A percentile compares a stretch with the other conserved stretches of the same genome.
Evolutionary conservation across 2,329 filamentous ascomycete species (phyloP).

Genomic region (Rugonectria rugulosa): DNA sequence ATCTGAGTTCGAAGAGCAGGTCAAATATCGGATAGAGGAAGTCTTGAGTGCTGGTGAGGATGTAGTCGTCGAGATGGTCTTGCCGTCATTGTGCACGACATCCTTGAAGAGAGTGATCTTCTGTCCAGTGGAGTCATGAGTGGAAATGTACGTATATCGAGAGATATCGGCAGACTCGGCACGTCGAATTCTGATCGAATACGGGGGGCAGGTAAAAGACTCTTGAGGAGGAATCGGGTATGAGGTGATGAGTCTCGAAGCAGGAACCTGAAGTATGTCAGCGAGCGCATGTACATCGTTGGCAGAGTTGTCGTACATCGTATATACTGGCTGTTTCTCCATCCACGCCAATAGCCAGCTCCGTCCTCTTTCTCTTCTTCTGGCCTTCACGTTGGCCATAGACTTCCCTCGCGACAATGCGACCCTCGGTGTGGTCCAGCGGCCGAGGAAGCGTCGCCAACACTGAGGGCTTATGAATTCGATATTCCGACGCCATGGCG

Average conservation of each 20-base stretch:
- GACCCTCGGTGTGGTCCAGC: constrained; percentile 58
- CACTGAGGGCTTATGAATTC: constrained; percentile 70
- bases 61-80: constrained; percentile 59
- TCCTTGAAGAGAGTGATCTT: constrained; percentile 69
- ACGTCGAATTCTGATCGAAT: constrained; percentile 63
- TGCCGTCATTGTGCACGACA: constrained; percentile 57
- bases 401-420: constrained; percentile 67
- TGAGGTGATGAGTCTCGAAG: constrained; percentile 68
- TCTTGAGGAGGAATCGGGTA: constrained; percentile 73
- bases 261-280: constrained; percentile 57
- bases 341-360: constrained; percentile 69
- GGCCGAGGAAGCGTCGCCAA: constrained; percentile 66
- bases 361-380: constrained; percentile 69
- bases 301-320: constrained; percentile 62
- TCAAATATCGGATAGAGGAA: constrained; percentile 47
- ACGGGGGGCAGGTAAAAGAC: constrained; percentile 67
- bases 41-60: constrained; percentile 51
- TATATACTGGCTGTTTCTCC: constrained; percentile 72
- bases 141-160: constrained; percentile 69
- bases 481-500: constrained; percentile 65
- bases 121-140: constrained; percentile 54
- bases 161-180: constrained; percentile 56
- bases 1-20: constrained; percentile 40
- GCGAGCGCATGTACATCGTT: not conserved
- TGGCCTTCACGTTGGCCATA: constrained; percentile 64